A percentile compares a stretch with the other conserved stretches of the same genome.
Conservation (phyloP, 441 rosid species). For the Cnidoscolus chayamansa region DNA sequence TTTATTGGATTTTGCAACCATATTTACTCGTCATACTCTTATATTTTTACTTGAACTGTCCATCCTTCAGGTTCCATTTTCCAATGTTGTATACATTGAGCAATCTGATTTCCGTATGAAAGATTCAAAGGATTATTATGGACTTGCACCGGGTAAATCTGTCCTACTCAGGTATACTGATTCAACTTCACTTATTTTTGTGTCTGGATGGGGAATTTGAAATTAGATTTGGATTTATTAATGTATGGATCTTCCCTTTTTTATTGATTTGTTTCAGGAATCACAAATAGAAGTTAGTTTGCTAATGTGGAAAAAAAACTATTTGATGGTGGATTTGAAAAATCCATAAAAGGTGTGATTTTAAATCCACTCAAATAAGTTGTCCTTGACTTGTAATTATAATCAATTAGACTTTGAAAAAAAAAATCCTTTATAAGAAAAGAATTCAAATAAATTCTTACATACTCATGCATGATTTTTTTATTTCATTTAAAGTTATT, state of each 20-base stretch:
- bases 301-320: not conserved
- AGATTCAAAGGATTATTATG: slow-evolving; percentile 91
- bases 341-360: not conserved
- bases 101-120: slow-evolving; percentile 82
- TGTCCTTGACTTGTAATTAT: not conserved
- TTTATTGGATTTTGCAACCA: not conserved
- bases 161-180: slow-evolving; percentile 62
- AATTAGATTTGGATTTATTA: not conserved
- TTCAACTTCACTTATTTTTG: not conserved
- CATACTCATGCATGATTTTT: too few species aligned
- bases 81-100: slow-evolving; percentile 77
- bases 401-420: not conserved
- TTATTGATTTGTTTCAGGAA: not conserved
- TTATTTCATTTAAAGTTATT: too few species aligned
- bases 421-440: too few species aligned
- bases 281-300: not conserved
- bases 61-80: slow-evolving; percentile 64
- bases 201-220: not conserved
- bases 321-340: not conserved
- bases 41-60: slow-evolving; percentile 3
- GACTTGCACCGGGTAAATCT: slow-evolving; percentile 94
- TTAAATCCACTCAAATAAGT: not conserved
- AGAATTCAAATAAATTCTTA: too few species aligned
- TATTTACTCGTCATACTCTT: slow-evolving; percentile 2
- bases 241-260: not conserved